Percentiles rank a stretch among this genome's conserved stretches.
Conservation (phyloP, 257 asterid genomes). For the Leonotis leonurus region DNA sequence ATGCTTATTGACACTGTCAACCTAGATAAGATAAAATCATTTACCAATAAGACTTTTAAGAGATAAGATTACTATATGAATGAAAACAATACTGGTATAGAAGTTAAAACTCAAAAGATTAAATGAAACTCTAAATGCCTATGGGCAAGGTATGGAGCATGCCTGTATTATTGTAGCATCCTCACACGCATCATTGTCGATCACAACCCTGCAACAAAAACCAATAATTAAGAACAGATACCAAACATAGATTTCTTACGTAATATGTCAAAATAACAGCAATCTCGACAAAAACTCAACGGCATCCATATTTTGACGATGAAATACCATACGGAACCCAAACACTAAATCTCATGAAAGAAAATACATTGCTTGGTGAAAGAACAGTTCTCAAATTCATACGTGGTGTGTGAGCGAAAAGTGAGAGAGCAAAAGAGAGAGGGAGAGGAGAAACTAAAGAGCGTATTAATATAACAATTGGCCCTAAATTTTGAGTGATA, state of each 20-base stretch:
- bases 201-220: constrained; percentile 56
- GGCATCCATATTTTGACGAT: not conserved
- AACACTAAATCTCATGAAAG: constrained; percentile 2
- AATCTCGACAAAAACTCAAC: not conserved
- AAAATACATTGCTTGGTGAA: not conserved
- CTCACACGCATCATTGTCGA: constrained; percentile 54
- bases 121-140: not conserved
- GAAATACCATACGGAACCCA: not conserved
- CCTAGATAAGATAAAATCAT: constrained; percentile 30
- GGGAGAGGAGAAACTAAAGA: not conserved
- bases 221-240: not conserved
- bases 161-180: constrained; percentile 76
- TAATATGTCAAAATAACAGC: not conserved
- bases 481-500: not conserved
- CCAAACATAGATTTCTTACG: not conserved
- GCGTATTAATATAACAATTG: too few relatives aligned
- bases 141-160: not conserved
- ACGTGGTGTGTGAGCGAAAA: not conserved
- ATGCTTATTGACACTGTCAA: constrained; percentile 66
- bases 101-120: not conserved
- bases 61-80: not conserved
- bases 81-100: not conserved
- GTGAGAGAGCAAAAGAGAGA: not conserved
- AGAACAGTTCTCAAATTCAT: not conserved
- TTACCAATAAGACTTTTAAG: not conserved